phyloP scores from a whole-genome alignment of 257 asterid species.

The Lycium barbarum region DNA sequence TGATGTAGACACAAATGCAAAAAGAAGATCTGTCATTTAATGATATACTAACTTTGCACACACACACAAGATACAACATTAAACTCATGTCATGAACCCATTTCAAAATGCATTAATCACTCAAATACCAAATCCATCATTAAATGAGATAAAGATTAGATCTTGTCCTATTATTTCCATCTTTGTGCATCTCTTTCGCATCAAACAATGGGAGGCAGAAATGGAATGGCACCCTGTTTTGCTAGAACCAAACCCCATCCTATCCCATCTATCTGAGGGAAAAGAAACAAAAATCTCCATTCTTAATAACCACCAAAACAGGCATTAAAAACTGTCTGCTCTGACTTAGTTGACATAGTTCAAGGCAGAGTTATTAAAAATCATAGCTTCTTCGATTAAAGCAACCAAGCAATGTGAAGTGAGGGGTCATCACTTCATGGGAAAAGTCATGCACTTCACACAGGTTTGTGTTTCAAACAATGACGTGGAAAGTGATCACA shows the following conservation, averaged over 20 bases:
- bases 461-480: too few species aligned
- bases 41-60: neutral
- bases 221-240: too few species aligned
- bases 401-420: too few species aligned
- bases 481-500: too few species aligned
- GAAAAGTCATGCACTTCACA: too few species aligned
- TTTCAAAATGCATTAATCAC: slow-evolving; percentile 8
- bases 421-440: too few species aligned
- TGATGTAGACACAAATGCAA: neutral
- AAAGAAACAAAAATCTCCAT: too few species aligned
- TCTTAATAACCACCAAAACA: neutral
- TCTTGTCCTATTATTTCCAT: neutral
- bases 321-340: neutral
- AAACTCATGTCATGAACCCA: neutral
- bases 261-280: too few species aligned
- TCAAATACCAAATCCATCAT: neutral
- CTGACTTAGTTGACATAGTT: neutral
- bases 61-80: slow-evolving; percentile 15
- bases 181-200: neutral
- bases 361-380: too few species aligned
- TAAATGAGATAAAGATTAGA: slow-evolving; percentile 19
- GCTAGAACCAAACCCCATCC: too few species aligned
- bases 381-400: too few species aligned
- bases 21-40: neutral
- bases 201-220: neutral